Conservation (phyloP, 1,284 basidiomycete genomes). For the Abortiporus biennis region DNA sequence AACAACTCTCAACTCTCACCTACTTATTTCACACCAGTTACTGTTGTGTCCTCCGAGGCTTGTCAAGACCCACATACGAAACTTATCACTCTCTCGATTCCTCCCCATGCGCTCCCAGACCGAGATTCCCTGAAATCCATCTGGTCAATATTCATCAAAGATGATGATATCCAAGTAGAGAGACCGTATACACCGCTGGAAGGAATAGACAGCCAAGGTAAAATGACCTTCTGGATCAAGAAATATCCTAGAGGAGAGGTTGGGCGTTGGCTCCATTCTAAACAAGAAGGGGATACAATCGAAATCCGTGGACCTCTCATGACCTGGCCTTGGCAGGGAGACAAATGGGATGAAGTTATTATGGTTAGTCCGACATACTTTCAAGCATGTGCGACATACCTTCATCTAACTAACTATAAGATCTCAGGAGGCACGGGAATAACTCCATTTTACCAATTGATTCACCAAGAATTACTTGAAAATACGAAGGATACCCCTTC, state of each 20-base stretch:
- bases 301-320: constrained; percentile 74
- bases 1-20: constrained; percentile 39
- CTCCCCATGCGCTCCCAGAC: constrained; percentile 34
- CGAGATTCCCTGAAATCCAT: constrained; percentile 36
- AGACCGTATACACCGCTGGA: constrained; percentile 77
- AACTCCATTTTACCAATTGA: constrained; percentile 71
- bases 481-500: constrained; percentile 26
- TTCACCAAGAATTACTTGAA: constrained; percentile 34
- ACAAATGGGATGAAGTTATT: constrained; percentile 69
- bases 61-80: constrained; percentile 33
- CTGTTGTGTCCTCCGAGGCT: constrained; percentile 45
- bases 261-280: constrained; percentile 74
- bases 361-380: constrained; percentile 66
- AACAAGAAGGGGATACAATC: constrained; percentile 56
- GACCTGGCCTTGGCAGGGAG: constrained; percentile 64
- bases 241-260: constrained; percentile 77
- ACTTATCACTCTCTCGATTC: constrained; percentile 55
- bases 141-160: constrained; percentile 77
- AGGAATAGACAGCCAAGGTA: constrained; percentile 56
- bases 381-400: background rate
- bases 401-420: constrained; percentile 29
- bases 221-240: constrained; percentile 73
- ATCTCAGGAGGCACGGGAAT: constrained; percentile 82
- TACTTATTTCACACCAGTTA: constrained; percentile 57
- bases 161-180: constrained; percentile 87